Conservation (phyloP, 805 yeast genomes). For the Kuraishia cidri region DNA sequence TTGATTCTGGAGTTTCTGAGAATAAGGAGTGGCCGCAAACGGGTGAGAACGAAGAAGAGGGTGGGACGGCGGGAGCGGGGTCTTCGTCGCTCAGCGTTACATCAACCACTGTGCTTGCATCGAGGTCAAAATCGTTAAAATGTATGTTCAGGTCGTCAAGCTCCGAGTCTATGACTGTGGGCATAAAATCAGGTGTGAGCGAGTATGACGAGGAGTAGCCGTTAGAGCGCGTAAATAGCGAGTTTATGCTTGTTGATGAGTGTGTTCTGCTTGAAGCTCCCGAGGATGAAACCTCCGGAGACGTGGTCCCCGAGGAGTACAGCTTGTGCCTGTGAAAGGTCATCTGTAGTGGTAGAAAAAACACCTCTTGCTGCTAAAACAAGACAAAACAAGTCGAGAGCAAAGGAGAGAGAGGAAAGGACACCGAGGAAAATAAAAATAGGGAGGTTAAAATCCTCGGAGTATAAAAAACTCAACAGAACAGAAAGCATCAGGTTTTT, state of each 20-base stretch:
- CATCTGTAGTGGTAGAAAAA: too few species aligned
- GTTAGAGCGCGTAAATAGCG: conserved; percentile 3
- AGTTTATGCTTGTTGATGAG: conserved; percentile 3
- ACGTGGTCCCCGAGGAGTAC: background rate
- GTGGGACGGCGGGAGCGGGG: conserved; percentile 1
- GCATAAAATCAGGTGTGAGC: conserved; percentile 4
- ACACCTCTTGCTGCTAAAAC: too few species aligned
- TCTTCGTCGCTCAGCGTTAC: background rate
- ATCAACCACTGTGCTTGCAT: conserved; percentile 1
- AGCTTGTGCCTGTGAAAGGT: conserved; percentile 2
- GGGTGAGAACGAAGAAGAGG: background rate
- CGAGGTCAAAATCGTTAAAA: conserved; percentile 4
- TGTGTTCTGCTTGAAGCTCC: conserved; percentile 2
- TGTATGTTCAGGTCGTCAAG: conserved; percentile 3
- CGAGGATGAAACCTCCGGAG: conserved; percentile 1
- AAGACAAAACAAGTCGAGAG: too few species aligned
- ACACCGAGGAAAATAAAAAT: too few species aligned
- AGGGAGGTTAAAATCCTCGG: too few species aligned
- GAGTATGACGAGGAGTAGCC: conserved; percentile 2
- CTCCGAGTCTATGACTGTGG: conserved; percentile 4
- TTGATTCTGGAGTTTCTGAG: background rate
- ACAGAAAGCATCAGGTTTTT: too few species aligned
- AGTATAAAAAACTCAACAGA: too few species aligned
- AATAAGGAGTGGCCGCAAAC: background rate
- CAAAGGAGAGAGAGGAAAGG: too few species aligned